Percentiles rank a stretch among this genome's conserved stretches.
Conservation (phyloP, 208 protist species). For the Wallacemonas rigidus region DNA sequence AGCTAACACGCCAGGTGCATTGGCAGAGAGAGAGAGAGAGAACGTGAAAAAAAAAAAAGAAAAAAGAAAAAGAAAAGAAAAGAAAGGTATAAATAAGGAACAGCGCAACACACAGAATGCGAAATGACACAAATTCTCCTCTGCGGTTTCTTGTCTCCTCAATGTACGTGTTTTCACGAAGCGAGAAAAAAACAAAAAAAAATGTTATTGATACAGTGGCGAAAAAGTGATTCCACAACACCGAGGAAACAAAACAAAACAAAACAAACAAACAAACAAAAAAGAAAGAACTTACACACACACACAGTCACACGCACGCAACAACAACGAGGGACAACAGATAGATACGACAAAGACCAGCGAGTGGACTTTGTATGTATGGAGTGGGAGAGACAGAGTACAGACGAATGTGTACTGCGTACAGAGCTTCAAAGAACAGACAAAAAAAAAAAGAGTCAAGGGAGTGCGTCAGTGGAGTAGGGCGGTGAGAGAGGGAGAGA, state of each 20-base stretch:
- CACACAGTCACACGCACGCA: not conserved
- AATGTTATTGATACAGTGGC: not conserved
- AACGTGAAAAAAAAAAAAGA: constrained; percentile 1
- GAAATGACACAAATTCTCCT: too few species aligned
- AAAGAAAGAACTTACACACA: not conserved
- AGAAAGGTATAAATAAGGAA: not conserved
- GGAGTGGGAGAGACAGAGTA: too few species aligned
- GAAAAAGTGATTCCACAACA: too few species aligned
- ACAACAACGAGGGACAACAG: too few species aligned
- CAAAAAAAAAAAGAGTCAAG: too few species aligned
- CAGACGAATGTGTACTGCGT: too few species aligned
- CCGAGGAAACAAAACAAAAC: not conserved
- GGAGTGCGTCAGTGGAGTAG: too few species aligned
- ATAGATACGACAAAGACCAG: too few species aligned
- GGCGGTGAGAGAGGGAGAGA: too few species aligned
- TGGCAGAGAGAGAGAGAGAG: not conserved
- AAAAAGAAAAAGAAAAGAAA: not conserved
- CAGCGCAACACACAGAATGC: not conserved
- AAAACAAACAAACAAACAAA: constrained; percentile 3
- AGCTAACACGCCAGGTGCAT: not conserved
- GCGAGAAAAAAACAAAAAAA: not conserved
- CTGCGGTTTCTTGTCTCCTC: too few species aligned
- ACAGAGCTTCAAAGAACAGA: too few species aligned
- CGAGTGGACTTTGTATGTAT: not conserved
- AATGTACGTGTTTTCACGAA: too few species aligned